Evolutionary conservation across 2,329 filamentous ascomycete genomes (phyloP), one percentile per base, ranked within the genome.

Genomic region (Trichoderma simmonsii): DNA sequence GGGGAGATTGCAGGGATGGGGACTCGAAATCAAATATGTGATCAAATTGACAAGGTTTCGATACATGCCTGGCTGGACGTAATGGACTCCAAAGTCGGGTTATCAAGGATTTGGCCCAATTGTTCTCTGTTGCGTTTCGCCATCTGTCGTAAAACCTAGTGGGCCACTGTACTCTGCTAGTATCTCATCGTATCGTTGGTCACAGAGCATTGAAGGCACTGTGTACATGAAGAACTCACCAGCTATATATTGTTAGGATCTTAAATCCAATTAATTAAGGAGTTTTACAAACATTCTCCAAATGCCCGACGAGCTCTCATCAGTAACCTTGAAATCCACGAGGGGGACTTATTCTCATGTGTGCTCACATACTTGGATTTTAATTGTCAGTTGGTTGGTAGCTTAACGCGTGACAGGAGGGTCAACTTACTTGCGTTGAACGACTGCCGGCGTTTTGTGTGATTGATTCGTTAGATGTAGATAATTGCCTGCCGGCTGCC

Each of bases 401-500:
- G 7, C 43, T 21, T 6, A 51, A 21, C 4, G 43, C n/a, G 9
- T 12, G 9, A 51, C 6, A 12, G n/a, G 3, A 21, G 4, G 18
- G 18, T 0, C 4, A 51, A 21, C 48, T 51, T 51, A 51, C 48
- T 24, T 51, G n/a, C 4, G 9, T 21, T 24, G n/a, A 24, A 21
- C 0, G n/a, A 12, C 12, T 6, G 1, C 1, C n/a, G 1, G 2
- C 11, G 4, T 21, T n/a, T 5, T 14, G 9, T 3, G 2, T 21
- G n/a, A 0, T n/a, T 1, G 48, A 3, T 21, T 0, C n/a, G 12
- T 3, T 6, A n/a, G 9, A 51, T 12, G 4, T 21, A 4, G 36
- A 39, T 39, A 4, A 39, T 18, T 3, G 36, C 9, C 2, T 24
- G 43, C 8, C 2, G 1, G 1, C 3, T 51, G 43, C 43, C 1